Conservation (phyloP, 73 alveolate genomes). For the Stentor roeselii region DNA sequence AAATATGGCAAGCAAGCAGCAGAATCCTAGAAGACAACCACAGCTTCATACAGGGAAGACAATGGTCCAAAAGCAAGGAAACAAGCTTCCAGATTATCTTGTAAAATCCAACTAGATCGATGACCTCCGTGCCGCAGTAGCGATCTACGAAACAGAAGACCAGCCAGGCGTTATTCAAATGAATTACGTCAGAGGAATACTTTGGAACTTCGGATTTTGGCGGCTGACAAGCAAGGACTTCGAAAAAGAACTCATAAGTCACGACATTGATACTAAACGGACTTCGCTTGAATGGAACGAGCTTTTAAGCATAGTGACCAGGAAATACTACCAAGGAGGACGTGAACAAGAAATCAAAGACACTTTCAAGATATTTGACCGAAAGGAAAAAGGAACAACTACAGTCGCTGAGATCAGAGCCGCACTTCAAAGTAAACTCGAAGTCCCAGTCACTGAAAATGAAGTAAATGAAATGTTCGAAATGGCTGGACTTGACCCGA, state of each 20-base stretch:
- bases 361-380: neutral
- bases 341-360: neutral
- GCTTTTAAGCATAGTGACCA: neutral
- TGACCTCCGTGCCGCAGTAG: neutral
- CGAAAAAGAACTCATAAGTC: no score
- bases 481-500: neutral
- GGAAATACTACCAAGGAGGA: neutral
- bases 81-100: neutral
- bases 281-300: no score
- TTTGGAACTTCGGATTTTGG: no score
- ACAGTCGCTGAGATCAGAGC: neutral
- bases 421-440: neutral
- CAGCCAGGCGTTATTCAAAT: no score
- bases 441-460: neutral
- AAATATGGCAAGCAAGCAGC: neutral
- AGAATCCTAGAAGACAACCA: neutral
- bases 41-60: neutral
- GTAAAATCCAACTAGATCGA: neutral
- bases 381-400: neutral
- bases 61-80: neutral
- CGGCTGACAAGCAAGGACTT: no score
- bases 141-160: slow-evolving; percentile 43
- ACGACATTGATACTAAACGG: no score
- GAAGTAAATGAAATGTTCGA: neutral
- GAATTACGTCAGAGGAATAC: no score